These are phyloP conservation scores for Acacia melanoxylon DNA, from an alignment of 306 rosid genomes.

Conservation along the genomic window DNA sequence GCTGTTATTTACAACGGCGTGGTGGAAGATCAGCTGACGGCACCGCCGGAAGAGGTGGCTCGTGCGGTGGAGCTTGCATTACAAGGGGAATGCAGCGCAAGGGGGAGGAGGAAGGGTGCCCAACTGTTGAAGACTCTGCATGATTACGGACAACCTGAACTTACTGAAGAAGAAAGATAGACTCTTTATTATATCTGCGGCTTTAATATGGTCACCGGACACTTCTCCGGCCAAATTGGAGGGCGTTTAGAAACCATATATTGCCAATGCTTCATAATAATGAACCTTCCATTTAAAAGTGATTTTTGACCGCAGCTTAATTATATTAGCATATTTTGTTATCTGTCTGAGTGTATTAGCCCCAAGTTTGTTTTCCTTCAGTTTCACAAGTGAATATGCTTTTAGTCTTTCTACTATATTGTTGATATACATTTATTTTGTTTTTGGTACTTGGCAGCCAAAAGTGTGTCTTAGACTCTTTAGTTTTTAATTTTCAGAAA, in stretches of 20 bases:
- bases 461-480: background rate
- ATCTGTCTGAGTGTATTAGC: background rate
- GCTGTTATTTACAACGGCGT: conserved; percentile 59
- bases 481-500: background rate
- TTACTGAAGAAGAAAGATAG: background rate
- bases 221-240: background rate
- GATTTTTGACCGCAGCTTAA: background rate
- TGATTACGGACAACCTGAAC: conserved; percentile 6
- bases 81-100: conserved; percentile 72
- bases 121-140: conserved; percentile 61
- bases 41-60: conserved; percentile 95
- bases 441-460: background rate
- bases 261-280: background rate
- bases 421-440: background rate
- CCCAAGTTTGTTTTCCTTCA: background rate
- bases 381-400: background rate
- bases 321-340: background rate
- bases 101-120: conserved; percentile 80
- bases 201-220: background rate
- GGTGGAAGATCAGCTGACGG: conserved; percentile 30
- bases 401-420: background rate
- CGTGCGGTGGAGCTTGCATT: conserved; percentile 87
- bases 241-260: background rate
- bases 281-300: background rate
- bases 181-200: background rate